phyloP scores from a whole-genome alignment of 208 protist genomes.

The Leishmania martiniquensis region DNA sequence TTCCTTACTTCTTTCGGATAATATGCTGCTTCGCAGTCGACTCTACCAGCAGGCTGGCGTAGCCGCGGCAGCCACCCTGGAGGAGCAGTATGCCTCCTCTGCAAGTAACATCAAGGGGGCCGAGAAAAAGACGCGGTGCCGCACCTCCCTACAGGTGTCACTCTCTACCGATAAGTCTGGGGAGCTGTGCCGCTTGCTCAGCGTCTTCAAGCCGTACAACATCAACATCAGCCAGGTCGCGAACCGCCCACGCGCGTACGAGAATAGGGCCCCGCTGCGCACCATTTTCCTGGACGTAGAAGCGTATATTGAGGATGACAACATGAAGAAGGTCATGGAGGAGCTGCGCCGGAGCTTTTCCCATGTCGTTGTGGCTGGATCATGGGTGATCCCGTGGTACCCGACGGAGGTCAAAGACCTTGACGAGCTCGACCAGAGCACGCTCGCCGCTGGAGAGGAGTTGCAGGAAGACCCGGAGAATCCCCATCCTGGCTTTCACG shows the following conservation, averaged over 20 bases:
- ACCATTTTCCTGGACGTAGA: slow-evolving; percentile 78
- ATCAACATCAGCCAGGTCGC: slow-evolving; percentile 70
- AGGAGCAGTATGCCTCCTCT: slow-evolving; percentile 54
- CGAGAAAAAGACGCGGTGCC: slow-evolving; percentile 30
- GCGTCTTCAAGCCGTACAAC: slow-evolving; percentile 42
- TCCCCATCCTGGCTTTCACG: slow-evolving; percentile 96
- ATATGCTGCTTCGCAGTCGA: slow-evolving; percentile 17
- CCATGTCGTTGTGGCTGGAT: slow-evolving; percentile 47
- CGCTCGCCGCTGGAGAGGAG: slow-evolving; percentile 83
- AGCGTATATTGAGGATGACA: slow-evolving; percentile 40
- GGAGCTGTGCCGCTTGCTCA: slow-evolving; percentile 54
- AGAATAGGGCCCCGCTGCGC: slow-evolving; percentile 43
- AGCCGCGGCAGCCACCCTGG: slow-evolving; percentile 30
- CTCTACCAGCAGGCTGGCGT: neutral
- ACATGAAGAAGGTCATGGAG: slow-evolving; percentile 41
- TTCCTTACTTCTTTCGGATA: neutral
- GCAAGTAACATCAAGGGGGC: slow-evolving; percentile 53
- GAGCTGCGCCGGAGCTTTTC: slow-evolving; percentile 35
- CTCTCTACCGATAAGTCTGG: slow-evolving; percentile 41
- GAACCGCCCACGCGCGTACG: slow-evolving; percentile 51
- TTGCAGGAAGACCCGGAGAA: slow-evolving; percentile 88
- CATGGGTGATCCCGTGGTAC: slow-evolving; percentile 82
- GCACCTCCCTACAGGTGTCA: slow-evolving; percentile 64
- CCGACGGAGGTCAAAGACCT: slow-evolving; percentile 75
- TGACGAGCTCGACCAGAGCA: slow-evolving; percentile 84